These are phyloP conservation scores for Diospyros lotus DNA, from an alignment of 148 eudicot species.

Conservation along the genomic window DNA sequence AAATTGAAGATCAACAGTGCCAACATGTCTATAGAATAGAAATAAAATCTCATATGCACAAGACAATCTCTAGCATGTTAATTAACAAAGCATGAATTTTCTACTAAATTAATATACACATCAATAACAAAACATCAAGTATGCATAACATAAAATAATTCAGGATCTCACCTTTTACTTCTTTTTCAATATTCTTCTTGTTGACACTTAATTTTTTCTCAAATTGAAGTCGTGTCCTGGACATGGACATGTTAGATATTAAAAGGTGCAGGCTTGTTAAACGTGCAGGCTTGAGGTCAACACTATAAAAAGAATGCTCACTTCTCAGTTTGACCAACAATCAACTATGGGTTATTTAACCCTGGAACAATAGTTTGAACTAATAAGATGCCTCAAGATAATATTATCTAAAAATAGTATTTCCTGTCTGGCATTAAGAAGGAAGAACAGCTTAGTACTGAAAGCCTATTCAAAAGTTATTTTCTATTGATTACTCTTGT, in stretches of 20 bases:
- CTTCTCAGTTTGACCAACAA: not conserved
- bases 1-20: not conserved
- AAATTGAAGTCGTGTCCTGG: no score
- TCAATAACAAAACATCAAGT: not conserved
- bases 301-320: not conserved
- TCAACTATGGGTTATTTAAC: not conserved
- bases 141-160: not conserved
- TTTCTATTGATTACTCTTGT: no score
- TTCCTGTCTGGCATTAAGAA: not conserved
- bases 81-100: not conserved
- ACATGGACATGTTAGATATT: not conserved
- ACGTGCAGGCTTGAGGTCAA: no score
- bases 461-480: not conserved
- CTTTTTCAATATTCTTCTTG: no score
- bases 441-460: not conserved
- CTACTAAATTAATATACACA: not conserved
- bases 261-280: not conserved
- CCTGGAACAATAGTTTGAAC: not conserved
- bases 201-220: no score
- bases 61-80: not conserved
- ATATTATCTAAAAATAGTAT: not conserved
- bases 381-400: constrained; percentile 5
- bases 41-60: not conserved
- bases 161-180: not conserved
- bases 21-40: not conserved